phyloP scores from a whole-genome alignment of 1,284 basidiomycete species.

The Cronartium ribicola region DNA sequence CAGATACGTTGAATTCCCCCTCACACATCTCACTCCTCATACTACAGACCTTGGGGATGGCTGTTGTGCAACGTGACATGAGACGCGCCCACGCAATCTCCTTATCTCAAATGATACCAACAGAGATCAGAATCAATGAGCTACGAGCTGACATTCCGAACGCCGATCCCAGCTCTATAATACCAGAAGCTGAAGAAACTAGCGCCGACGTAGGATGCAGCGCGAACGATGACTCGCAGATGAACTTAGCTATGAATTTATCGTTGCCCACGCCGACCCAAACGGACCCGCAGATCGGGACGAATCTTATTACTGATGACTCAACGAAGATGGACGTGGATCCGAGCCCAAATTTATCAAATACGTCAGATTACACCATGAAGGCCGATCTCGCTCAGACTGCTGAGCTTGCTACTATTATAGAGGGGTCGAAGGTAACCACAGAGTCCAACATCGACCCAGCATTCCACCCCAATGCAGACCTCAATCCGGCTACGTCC shows the following conservation, averaged over 20 bases:
- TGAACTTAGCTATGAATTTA: too few relatives aligned
- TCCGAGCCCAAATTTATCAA: not conserved
- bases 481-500: not conserved
- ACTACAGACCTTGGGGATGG: not conserved
- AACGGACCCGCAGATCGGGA: too few relatives aligned
- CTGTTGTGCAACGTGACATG: slow-evolving; percentile 6
- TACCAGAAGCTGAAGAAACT: too few relatives aligned
- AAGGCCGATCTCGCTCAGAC: not conserved
- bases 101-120: slow-evolving; percentile 1
- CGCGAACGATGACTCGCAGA: too few relatives aligned
- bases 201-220: too few relatives aligned
- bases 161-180: not conserved
- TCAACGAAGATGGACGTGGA: not conserved
- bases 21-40: not conserved
- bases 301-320: too few relatives aligned
- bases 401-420: not conserved
- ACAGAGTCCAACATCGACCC: not conserved
- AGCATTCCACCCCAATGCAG: not conserved
- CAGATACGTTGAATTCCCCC: not conserved
- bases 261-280: too few relatives aligned
- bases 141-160: not conserved
- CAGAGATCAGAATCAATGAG: too few relatives aligned
- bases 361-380: not conserved
- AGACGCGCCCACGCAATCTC: slow-evolving; percentile 2
- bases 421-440: not conserved